Conservation (phyloP, 805 yeast genomes). For the Saccharomycopsis capsularis region DNA sequence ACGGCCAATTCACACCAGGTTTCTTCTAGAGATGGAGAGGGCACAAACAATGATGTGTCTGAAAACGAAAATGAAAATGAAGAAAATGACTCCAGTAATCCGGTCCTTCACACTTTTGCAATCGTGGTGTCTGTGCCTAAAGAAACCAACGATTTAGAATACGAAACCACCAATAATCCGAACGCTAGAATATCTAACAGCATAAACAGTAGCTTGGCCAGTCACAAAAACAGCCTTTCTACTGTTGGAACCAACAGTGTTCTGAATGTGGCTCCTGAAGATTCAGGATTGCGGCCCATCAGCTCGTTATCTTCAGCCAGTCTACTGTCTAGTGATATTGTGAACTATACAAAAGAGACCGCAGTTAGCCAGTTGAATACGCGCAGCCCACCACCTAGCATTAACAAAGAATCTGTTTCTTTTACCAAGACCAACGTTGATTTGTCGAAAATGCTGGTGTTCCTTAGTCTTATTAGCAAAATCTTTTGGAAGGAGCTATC, state of each 20-base stretch:
- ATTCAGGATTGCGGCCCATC: slow-evolving; percentile 5
- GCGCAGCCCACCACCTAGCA: not conserved
- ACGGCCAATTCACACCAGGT: not conserved
- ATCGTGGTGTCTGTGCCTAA: slow-evolving; percentile 17
- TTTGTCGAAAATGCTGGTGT: slow-evolving; percentile 5
- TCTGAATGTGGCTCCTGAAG: not conserved
- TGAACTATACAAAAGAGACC: not conserved
- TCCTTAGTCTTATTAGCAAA: slow-evolving; percentile 12
- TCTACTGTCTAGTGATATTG: not conserved
- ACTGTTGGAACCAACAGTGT: no score
- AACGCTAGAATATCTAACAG: not conserved
- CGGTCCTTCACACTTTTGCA: slow-evolving; percentile 20
- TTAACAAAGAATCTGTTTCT: not conserved
- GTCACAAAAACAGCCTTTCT: not conserved
- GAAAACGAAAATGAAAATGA: slow-evolving; percentile 1
- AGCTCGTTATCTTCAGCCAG: not conserved
- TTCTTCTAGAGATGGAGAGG: not conserved
- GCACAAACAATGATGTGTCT: not conserved
- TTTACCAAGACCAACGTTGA: slow-evolving; percentile 12
- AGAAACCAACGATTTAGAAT: not conserved
- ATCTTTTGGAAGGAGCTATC: slow-evolving; percentile 13
- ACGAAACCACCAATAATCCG: not conserved
- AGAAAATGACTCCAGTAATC: not conserved
- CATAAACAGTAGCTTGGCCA: not conserved
- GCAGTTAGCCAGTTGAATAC: slow-evolving; percentile 3